These are phyloP conservation scores for Leishmania tarentolae DNA, from an alignment of 208 protist genomes.

Conservation along the genomic window DNA sequence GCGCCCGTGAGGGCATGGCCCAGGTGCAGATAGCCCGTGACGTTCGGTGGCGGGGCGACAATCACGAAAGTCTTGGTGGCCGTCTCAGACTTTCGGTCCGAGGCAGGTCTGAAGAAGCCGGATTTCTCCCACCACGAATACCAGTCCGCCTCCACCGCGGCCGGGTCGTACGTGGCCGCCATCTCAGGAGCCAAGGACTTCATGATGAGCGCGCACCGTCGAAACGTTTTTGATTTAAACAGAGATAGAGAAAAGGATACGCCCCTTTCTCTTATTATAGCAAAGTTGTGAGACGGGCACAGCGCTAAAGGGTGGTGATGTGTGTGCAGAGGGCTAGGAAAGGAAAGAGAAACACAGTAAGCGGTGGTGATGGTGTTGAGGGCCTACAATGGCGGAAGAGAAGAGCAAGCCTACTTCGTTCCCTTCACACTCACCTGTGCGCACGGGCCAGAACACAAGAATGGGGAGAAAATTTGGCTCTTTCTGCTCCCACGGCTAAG, in stretches of 20 bases:
- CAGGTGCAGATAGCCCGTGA: conserved; percentile 99
- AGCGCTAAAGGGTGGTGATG: not conserved
- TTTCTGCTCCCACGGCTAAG: not conserved
- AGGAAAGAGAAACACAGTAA: no score
- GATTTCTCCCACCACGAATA: conserved; percentile 98
- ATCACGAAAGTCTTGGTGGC: conserved; percentile 94
- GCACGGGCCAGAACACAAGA: not conserved
- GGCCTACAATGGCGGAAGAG: not conserved
- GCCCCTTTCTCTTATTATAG: not conserved
- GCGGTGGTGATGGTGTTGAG: not conserved
- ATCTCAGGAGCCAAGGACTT: conserved; percentile 83
- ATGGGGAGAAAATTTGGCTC: not conserved
- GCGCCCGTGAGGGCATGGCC: conserved; percentile 98
- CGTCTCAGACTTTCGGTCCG: conserved; percentile 65
- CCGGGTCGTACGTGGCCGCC: conserved; percentile 92
- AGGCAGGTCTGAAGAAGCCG: conserved; percentile 95
- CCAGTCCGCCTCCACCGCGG: conserved; percentile 96
- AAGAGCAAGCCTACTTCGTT: not conserved
- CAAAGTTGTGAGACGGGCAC: not conserved
- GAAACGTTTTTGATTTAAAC: conserved; percentile 48
- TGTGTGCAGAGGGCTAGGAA: no score
- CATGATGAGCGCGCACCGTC: conserved; percentile 60
- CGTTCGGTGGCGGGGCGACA: conserved; percentile 99
- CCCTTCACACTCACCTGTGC: not conserved
- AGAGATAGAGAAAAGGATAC: not conserved